These are phyloP conservation scores for Lichtheimia hyalospora DNA, from an alignment of 371 early-diverging fungal species.

Conservation along the genomic window DNA sequence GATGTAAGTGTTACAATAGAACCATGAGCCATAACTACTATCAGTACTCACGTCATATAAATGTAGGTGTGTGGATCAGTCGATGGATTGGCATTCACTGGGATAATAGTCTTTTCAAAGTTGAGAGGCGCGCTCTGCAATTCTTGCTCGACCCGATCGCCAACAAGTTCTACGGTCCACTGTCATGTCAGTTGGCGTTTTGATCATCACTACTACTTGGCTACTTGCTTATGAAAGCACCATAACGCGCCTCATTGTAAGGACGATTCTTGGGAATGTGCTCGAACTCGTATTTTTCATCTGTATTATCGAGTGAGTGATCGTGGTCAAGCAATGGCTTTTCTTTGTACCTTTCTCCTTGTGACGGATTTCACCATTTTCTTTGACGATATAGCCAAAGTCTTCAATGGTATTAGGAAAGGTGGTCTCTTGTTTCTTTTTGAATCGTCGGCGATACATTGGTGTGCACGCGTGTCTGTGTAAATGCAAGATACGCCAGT, in stretches of 20 bases:
- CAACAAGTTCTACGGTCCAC: slow-evolving; percentile 21
- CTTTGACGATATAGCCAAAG: slow-evolving; percentile 42
- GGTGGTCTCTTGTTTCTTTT: slow-evolving; percentile 20
- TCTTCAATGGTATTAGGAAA: slow-evolving; percentile 37
- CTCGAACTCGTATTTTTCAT: slow-evolving; percentile 35
- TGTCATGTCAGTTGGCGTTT: slow-evolving; percentile 2
- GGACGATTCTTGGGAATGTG: slow-evolving; percentile 31
- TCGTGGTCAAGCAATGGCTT: background rate
- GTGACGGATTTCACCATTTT: slow-evolving; percentile 37
- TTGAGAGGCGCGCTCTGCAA: slow-evolving; percentile 28
- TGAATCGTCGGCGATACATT: slow-evolving; percentile 25
- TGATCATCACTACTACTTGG: background rate
- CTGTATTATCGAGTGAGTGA: slow-evolving; percentile 8
- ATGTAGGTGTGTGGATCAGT: slow-evolving; percentile 34
- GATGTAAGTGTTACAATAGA: background rate
- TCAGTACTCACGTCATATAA: slow-evolving; percentile 38
- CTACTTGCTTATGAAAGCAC: slow-evolving; percentile 37
- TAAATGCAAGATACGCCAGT: background rate
- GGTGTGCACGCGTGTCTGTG: too few relatives aligned
- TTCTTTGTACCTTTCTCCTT: slow-evolving; percentile 19
- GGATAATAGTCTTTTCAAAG: slow-evolving; percentile 32
- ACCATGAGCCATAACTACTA: background rate
- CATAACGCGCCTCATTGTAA: slow-evolving; percentile 43
- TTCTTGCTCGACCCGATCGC: slow-evolving; percentile 33
- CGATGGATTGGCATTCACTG: slow-evolving; percentile 33